Conservation (phyloP, 2,329 filamentous ascomycete species). For the Camillea tinctor region DNA sequence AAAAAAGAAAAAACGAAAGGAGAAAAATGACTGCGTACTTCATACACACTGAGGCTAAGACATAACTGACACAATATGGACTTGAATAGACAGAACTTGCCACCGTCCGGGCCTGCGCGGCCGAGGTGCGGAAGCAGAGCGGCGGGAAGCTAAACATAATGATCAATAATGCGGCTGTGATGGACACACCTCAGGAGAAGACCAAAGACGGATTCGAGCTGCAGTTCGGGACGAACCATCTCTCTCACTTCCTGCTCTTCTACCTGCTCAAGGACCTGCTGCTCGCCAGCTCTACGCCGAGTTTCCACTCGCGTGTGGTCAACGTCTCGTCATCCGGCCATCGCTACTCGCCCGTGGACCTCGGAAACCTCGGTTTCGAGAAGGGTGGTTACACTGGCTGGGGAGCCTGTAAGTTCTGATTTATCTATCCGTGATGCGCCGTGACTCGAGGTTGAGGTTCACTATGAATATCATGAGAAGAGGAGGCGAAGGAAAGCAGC, state of each 20-base stretch:
- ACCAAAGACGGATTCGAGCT: constrained; percentile 20
- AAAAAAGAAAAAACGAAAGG: too few species aligned
- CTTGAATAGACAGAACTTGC: neutral
- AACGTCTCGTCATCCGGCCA: constrained; percentile 43
- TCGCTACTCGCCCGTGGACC: constrained; percentile 31
- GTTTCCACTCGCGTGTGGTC: constrained; percentile 46
- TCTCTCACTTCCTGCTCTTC: constrained; percentile 46
- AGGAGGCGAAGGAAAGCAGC: too few species aligned
- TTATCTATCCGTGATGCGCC: too few species aligned
- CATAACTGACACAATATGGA: neutral
- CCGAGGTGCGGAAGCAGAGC: constrained; percentile 11
- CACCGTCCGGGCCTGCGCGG: constrained; percentile 11
- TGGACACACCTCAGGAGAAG: constrained; percentile 8
- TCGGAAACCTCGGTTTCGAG: constrained; percentile 41
- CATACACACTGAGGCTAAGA: too few species aligned
- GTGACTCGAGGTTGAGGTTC: too few species aligned
- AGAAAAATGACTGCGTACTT: too few species aligned
- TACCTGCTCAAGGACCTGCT: constrained; percentile 46
- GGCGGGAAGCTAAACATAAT: constrained; percentile 15
- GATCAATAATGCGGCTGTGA: constrained; percentile 20
- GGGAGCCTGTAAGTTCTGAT: constrained; percentile 15
- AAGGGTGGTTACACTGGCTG: constrained; percentile 29
- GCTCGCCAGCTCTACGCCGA: constrained; percentile 39
- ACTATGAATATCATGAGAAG: too few species aligned
- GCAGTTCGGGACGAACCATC: constrained; percentile 18